Base-by-base conservation (phyloP, 1,284 basidiomycete species). In the Ganoderma lingzhi region DNA sequence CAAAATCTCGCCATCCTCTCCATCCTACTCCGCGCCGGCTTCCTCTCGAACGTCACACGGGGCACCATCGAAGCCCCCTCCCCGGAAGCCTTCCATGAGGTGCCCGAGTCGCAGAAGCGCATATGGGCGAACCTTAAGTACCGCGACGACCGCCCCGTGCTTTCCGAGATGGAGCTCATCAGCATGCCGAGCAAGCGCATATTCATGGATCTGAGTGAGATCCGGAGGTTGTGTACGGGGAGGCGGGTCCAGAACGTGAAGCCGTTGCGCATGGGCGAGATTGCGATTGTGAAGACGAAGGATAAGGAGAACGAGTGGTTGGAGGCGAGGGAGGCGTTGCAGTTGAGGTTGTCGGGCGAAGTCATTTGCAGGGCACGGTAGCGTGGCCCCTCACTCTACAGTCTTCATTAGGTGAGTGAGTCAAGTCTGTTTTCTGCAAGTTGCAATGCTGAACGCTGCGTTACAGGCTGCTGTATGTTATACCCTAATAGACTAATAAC, bases 121-220 rank as follows among this genome's bases (percentile, higher is more conserved):
- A 93, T 97, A 80, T 96, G 96, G 95, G 93, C 93, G 2, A 90
- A 94, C 71, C 88, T 97, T 73, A 97, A 97, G 81, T 97, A 96
- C 82, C 87, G 94, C 63, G 90, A 94, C 73, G 94, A 97, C 81
- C 82, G 89, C 39, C 93, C 95, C 1, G 94, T 97, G 23, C 84
- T 97, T 68, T 85, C 83, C 64, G 78, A 85, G 73, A 93, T 95
- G 90, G 85, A 89, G 74, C 85, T 94, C 76, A 85, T 96, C 74
- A 91, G 89, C 80, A 89, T 86, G 78, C 93, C 94, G 3, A 92
- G 89, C 77, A 88, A 91, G 76, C 86, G 89, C 59, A 85, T 97
- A 44, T 88, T 88, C 76, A 90, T 97, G 91, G 87, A 90, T 63
- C 73, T 86, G 63, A 81, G 84, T 6, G 96, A 96, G 76, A 87